phyloP scores from a whole-genome alignment of 805 yeast species.

The Diddensiella santjacobensis region DNA sequence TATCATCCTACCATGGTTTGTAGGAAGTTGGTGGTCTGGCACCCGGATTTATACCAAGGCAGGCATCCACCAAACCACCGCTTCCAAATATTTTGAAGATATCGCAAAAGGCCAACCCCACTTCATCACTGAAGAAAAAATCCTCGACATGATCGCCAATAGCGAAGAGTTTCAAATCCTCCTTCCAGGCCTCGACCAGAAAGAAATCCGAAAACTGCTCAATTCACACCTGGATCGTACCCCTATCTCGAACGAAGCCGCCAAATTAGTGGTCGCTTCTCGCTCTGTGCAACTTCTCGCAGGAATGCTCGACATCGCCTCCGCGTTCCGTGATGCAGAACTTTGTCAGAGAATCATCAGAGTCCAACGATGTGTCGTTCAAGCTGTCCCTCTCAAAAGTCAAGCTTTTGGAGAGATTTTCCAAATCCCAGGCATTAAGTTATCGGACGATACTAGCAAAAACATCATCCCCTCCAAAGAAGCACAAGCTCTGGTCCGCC shows the following conservation, averaged over 20 bases:
- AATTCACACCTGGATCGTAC: slow-evolving; percentile 57
- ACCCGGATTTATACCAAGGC: slow-evolving; percentile 75
- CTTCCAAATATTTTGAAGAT: slow-evolving; percentile 66
- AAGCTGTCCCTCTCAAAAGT: slow-evolving; percentile 60
- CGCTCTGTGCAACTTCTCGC: slow-evolving; percentile 60
- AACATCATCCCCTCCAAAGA: slow-evolving; percentile 2
- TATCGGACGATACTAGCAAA: slow-evolving; percentile 9
- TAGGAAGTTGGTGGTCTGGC: slow-evolving; percentile 86
- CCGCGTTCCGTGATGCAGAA: slow-evolving; percentile 70
- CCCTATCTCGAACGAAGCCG: slow-evolving; percentile 28
- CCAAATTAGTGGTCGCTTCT: slow-evolving; percentile 52
- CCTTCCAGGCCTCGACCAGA: slow-evolving; percentile 41
- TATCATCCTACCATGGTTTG: slow-evolving; percentile 70
- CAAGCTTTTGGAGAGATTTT: slow-evolving; percentile 56
- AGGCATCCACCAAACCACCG: slow-evolving; percentile 82
- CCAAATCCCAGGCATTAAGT: slow-evolving; percentile 70
- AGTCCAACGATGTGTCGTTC: slow-evolving; percentile 65
- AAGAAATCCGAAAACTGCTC: slow-evolving; percentile 50
- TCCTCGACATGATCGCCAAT: slow-evolving; percentile 56
- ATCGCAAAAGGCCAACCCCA: slow-evolving; percentile 57
- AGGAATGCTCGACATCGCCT: slow-evolving; percentile 77
- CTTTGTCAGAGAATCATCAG: slow-evolving; percentile 58
- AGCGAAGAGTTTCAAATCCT: slow-evolving; percentile 59
- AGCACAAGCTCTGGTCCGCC: slow-evolving; percentile 18
- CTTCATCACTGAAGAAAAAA: slow-evolving; percentile 51